These are phyloP conservation scores for Ehretia macrophylla DNA, from an alignment of 257 asterid species.

Conservation along the genomic window DNA sequence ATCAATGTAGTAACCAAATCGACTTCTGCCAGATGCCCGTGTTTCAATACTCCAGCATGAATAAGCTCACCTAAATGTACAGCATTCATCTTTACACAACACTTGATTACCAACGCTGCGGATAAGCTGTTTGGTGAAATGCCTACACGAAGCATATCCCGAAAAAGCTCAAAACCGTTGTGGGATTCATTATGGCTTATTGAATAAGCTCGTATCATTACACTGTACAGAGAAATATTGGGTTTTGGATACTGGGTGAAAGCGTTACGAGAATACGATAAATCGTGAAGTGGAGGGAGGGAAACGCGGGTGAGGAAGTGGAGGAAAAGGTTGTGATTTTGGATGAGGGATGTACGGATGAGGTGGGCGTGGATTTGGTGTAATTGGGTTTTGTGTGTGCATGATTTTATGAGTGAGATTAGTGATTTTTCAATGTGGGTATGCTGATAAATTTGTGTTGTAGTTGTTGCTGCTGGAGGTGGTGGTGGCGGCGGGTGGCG, in stretches of 20 bases:
- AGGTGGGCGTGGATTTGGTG: conserved; percentile 63
- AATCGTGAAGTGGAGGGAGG: conserved; percentile 48
- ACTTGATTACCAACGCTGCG: conserved; percentile 49
- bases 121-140: conserved; percentile 51
- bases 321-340: conserved; percentile 45
- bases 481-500: not conserved
- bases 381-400: conserved; percentile 44
- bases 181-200: conserved; percentile 35
- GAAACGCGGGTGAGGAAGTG: conserved; percentile 54
- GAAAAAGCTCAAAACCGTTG: conserved; percentile 44
- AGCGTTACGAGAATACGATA: conserved; percentile 41
- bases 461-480: not conserved
- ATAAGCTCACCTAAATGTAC: conserved; percentile 48
- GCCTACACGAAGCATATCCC: conserved; percentile 41
- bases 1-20: conserved; percentile 57
- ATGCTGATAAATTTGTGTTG: conserved; percentile 1
- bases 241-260: conserved; percentile 44
- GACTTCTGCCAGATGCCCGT: conserved; percentile 49
- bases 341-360: conserved; percentile 43
- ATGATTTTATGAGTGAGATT: conserved; percentile 55
- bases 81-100: conserved; percentile 51
- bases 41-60: conserved; percentile 52
- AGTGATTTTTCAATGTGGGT: conserved; percentile 26
- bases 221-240: conserved; percentile 43
- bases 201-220: conserved; percentile 68